These are phyloP conservation scores for Globisporangium lucens DNA, from an alignment of 352 stramenopile species.

Conservation along the genomic window DNA sequence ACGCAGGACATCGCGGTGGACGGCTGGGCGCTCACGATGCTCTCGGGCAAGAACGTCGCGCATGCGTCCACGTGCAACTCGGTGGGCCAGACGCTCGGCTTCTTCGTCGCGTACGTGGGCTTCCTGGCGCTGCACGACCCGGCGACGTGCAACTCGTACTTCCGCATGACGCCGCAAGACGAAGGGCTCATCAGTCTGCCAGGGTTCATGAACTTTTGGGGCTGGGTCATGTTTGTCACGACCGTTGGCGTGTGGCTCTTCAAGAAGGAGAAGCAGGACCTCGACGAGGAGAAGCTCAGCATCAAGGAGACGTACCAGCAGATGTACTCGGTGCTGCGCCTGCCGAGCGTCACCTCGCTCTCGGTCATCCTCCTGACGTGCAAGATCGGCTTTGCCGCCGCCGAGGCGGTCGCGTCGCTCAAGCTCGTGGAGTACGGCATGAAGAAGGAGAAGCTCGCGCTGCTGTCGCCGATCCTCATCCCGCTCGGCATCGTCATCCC, in stretches of 20 bases:
- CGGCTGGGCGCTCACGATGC: constrained; percentile 99
- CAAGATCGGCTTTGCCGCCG: constrained; percentile 90
- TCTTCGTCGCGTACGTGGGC: constrained; percentile 97
- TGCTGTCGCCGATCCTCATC: constrained; percentile 86
- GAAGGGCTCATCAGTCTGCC: constrained; percentile 84
- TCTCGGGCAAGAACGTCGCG: constrained; percentile 95
- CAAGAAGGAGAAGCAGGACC: constrained; percentile 84
- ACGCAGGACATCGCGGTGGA: constrained; percentile 99
- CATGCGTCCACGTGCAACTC: constrained; percentile 96
- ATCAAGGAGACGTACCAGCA: constrained; percentile 90
- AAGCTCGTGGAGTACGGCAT: constrained; percentile 91
- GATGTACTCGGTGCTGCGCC: constrained; percentile 80
- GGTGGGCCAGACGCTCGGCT: constrained; percentile 96
- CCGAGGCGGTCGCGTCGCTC: constrained; percentile 89
- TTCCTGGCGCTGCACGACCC: constrained; percentile 97
- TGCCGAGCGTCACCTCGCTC: constrained; percentile 86
- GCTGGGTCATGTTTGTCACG: constrained; percentile 91
- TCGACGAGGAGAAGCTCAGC: constrained; percentile 60
- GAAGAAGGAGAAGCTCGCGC: constrained; percentile 91
- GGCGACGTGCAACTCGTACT: constrained; percentile 88
- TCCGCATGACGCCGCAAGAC: constrained; percentile 58
- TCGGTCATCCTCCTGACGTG: constrained; percentile 89
- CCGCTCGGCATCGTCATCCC: constrained; percentile 88
- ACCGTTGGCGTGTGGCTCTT: constrained; percentile 91
- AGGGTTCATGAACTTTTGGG: constrained; percentile 93